Base-by-base conservation (phyloP, 352 stramenopile genomes). In the Phytopythium kandeliae region DNA sequence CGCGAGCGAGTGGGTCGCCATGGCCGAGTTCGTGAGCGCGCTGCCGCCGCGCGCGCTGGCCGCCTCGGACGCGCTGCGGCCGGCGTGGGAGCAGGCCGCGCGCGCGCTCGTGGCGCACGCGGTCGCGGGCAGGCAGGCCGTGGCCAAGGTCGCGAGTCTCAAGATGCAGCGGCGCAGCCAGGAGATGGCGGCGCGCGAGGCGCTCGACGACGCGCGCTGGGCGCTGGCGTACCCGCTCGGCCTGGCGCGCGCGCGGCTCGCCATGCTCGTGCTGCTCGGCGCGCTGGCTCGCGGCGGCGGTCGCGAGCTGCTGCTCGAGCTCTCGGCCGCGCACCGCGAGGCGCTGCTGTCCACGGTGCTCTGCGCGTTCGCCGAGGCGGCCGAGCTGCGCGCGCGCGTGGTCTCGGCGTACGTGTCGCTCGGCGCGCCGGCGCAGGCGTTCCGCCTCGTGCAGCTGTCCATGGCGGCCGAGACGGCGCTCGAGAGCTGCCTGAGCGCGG, bases 281-380 rank as follows among this genome's bases (percentile, higher is more conserved):
- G 62, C 57, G 4, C 70, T 90, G 48, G 55, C 69, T 15, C 38
- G 52, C 3, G 61, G 60, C 3, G 72, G 82, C 3, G 72, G 82
- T 9, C 69, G 65, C 15, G 63, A 78, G n/a, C 45, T 55, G 28
- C 57, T 88, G 0, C 61, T 73, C 5, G 74, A 87, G 24, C 67
- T 92, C 34, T 67, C 74, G 28, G 44, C 52, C 2, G 63, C 74
- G 12, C 75, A 86, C 41, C 74, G 81, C n/a, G 80, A 94, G 52
- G 74, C 74, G 15, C 38, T 94, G 33, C 50, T 90, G 1, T 78
- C 68, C 2, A 76, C 67, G 2, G 65, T 85, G 44, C 46, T 92
- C 0, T 77, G 67, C 15, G 56, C 71, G 2, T 53, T 92, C 24
- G 68, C 73, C 0, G 79, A 91, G 30, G 60, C 67, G 45, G 58